Base-by-base conservation (phyloP, 169 alveolate species). In the Plasmodium vivax region DNA sequence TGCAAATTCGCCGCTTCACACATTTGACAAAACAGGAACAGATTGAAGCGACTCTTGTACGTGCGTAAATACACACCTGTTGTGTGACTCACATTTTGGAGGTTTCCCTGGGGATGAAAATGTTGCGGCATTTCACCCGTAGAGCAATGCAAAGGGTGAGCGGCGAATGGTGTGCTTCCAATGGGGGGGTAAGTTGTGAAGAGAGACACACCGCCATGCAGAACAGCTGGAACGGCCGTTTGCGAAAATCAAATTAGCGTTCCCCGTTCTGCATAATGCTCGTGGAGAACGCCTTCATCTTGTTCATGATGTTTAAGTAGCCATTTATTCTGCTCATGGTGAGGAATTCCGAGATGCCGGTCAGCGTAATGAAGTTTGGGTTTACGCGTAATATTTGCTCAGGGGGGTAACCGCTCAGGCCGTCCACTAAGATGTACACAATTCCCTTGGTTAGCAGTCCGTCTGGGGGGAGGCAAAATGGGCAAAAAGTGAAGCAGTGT, bases 251-350 rank as follows among this genome's bases (percentile, higher is more conserved):
- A 88, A 88, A 32, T 88, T 38, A 88, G 32, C 68, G 12, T 36
- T 80, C 91, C 45, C 8, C 71, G 82, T 80, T 80, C 27, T 88
- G 36, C 82, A 88, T 58, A 80, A 88, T 88, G 45, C 51, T 47
- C 3, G 88, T 34, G 38, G 92, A 82, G 36, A 92, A 82, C 36
- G 72, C 68, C 68, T 92, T 92, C 58, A 92, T 92, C 43, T 82
- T 92, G 47, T 92, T 92, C 95, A 92, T 92, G 41, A 92, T 92
- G 75, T 92, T 92, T 81, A 82, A 73, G 75, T 92, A 92, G 27
- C 92, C 95, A 82, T 91, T 91, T 68, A 91, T 91, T 82, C 95
- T 80, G 30, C 95, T 91, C 95, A 91, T 91, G 68, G 95, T 91
- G 82, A 91, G 83, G 47, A 91, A 91, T 68, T 91, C 95, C 19